phyloP scores from a whole-genome alignment of 2,329 filamentous ascomycete genomes.

The Aspergillus nomiae region DNA sequence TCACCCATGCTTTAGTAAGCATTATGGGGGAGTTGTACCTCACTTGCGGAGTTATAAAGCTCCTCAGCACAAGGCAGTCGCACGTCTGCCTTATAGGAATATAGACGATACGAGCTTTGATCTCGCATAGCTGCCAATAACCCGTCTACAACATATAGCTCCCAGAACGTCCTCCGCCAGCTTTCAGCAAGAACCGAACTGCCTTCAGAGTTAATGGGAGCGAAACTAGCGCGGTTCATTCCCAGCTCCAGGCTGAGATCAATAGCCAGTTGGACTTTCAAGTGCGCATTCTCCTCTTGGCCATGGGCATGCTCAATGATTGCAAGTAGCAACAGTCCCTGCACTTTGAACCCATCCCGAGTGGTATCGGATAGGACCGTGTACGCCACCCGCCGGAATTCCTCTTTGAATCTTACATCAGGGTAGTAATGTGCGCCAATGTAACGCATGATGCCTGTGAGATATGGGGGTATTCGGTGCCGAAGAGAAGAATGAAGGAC shows the following conservation, averaged over 20 bases:
- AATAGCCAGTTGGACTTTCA: slow-evolving; percentile 62
- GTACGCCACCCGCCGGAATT: slow-evolving; percentile 22
- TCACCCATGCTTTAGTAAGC: neutral
- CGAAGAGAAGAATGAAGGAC: slow-evolving; percentile 24
- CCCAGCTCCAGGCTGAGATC: slow-evolving; percentile 70
- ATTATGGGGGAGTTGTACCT: slow-evolving; percentile 11
- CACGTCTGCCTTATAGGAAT: slow-evolving; percentile 60
- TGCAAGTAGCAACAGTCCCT: slow-evolving; percentile 33
- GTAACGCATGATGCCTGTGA: slow-evolving; percentile 52
- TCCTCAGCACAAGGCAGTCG: slow-evolving; percentile 74
- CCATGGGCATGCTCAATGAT: slow-evolving; percentile 32
- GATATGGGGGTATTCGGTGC: slow-evolving; percentile 42
- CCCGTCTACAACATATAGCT: slow-evolving; percentile 71
- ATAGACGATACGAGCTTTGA: slow-evolving; percentile 18
- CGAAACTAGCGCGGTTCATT: slow-evolving; percentile 67
- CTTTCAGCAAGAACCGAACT: slow-evolving; percentile 73
- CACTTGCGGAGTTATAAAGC: slow-evolving; percentile 41
- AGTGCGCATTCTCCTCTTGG: slow-evolving; percentile 25
- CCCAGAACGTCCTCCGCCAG: slow-evolving; percentile 87
- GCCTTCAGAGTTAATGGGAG: slow-evolving; percentile 41
- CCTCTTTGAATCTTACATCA: slow-evolving; percentile 25
- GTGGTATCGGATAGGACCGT: slow-evolving; percentile 12
- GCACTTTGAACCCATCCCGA: slow-evolving; percentile 33
- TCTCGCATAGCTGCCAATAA: slow-evolving; percentile 69
- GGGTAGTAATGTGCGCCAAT: slow-evolving; percentile 54